phyloP scores from a whole-genome alignment of 31 red algal species.

The Endocladia muricata region DNA sequence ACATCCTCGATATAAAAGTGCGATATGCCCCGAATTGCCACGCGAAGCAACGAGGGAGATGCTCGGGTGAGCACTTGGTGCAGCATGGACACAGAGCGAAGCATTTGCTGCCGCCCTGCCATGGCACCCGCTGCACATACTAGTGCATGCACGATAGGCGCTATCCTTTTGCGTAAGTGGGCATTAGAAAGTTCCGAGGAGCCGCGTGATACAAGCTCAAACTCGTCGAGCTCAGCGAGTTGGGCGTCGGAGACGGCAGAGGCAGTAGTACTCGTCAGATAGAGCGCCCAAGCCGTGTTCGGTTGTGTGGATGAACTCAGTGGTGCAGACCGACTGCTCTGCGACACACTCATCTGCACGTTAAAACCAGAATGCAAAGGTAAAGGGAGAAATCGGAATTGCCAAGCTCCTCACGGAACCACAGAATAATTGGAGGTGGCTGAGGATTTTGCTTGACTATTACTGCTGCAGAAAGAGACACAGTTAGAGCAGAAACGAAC shows the following conservation, averaged over 20 bases:
- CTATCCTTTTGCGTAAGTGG: slow-evolving; percentile 1
- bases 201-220: slow-evolving; percentile 26
- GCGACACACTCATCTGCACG: too few species aligned
- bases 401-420: too few species aligned
- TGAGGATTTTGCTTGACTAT: too few species aligned
- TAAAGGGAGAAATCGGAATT: too few species aligned
- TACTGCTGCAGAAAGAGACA: too few species aligned
- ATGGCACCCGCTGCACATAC: slow-evolving; percentile 52
- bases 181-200: background rate
- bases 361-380: too few species aligned
- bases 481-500: too few species aligned
- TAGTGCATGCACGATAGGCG: slow-evolving; percentile 39
- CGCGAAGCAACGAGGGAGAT: background rate
- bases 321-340: too few species aligned
- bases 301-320: background rate
- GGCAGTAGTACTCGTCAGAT: slow-evolving; percentile 17
- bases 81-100: slow-evolving; percentile 33
- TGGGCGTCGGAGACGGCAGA: slow-evolving; percentile 47
- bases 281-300: slow-evolving; percentile 37
- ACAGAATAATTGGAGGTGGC: too few species aligned
- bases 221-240: slow-evolving; percentile 57
- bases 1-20: background rate
- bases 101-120: slow-evolving; percentile 37
- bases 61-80: slow-evolving; percentile 16
- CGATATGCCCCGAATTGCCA: slow-evolving; percentile 22